Conservation (phyloP, 75 land plant genomes). For the Picea glauca region DNA sequence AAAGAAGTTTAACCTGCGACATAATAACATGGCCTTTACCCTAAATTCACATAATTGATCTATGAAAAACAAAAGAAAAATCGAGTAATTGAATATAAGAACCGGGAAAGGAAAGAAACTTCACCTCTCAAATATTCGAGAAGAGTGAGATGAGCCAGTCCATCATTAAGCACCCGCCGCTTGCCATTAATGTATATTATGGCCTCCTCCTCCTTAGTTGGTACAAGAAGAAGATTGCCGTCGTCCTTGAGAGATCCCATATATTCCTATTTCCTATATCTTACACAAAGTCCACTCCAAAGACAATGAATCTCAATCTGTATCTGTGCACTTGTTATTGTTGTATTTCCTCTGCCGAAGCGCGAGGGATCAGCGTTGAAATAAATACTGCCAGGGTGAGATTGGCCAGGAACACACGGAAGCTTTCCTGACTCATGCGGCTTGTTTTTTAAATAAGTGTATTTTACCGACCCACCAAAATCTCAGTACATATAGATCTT, state of each 20-base stretch:
- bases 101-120: not conserved
- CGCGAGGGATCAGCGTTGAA: no score
- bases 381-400: no score
- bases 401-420: no score
- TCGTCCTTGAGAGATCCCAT: slow-evolving; percentile 51
- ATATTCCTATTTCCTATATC: no score
- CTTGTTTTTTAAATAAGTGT: no score
- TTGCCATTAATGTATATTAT: slow-evolving; percentile 86
- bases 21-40: not conserved
- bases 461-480: no score
- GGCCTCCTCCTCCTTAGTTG: slow-evolving; percentile 34
- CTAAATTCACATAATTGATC: slow-evolving; percentile 4
- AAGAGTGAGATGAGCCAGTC: slow-evolving; percentile 80
- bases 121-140: slow-evolving; percentile 89
- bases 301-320: no score
- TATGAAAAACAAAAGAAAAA: not conserved
- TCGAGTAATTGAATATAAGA: not conserved
- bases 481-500: no score
- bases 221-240: not conserved
- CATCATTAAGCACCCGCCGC: slow-evolving; percentile 63
- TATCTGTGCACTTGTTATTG: no score
- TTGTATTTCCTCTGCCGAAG: no score
- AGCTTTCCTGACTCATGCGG: no score
- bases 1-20: not conserved
- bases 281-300: no score